phyloP scores from a whole-genome alignment of 345 rosid species.

The Laguncularia racemosa region DNA sequence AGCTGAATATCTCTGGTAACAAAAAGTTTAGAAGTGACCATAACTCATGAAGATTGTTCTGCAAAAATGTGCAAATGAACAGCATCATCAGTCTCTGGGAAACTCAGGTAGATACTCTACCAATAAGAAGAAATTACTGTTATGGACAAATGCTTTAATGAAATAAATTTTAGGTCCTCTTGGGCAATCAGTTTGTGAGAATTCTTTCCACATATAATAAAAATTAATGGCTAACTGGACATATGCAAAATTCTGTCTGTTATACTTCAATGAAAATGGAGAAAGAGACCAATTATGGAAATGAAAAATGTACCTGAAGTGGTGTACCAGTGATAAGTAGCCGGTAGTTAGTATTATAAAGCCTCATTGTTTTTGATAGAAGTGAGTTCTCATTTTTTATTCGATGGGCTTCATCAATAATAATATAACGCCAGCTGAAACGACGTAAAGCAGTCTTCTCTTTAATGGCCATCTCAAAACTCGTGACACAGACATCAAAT shows the following conservation, averaged over 20 bases:
- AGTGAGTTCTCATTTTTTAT: constrained; percentile 93
- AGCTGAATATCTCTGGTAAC: constrained; percentile 92
- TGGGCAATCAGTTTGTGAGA: too few species aligned
- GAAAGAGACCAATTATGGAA: too few species aligned
- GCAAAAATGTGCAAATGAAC: constrained; percentile 16
- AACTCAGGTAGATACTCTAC: background rate
- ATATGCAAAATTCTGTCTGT: too few species aligned
- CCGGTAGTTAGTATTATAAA: constrained; percentile 78
- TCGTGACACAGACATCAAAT: constrained; percentile 96
- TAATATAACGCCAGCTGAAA: constrained; percentile 96
- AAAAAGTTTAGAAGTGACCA: constrained; percentile 98
- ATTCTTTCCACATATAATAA: too few species aligned
- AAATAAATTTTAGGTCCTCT: too few species aligned
- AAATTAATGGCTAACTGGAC: too few species aligned
- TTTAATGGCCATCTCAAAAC: constrained; percentile 99
- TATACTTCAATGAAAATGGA: too few species aligned
- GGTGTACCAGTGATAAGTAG: constrained; percentile 97
- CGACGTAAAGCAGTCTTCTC: constrained; percentile 87
- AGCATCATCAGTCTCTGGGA: background rate
- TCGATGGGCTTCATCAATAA: constrained; percentile 97
- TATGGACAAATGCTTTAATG: too few species aligned
- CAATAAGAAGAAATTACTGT: background rate
- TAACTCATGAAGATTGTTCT: constrained; percentile 98
- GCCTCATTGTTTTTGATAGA: constrained; percentile 94
- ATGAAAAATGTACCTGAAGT: constrained; percentile 63